phyloP scores from a whole-genome alignment of 495 filamentous ascomycete genomes.

The Chaetomium tenue region DNA sequence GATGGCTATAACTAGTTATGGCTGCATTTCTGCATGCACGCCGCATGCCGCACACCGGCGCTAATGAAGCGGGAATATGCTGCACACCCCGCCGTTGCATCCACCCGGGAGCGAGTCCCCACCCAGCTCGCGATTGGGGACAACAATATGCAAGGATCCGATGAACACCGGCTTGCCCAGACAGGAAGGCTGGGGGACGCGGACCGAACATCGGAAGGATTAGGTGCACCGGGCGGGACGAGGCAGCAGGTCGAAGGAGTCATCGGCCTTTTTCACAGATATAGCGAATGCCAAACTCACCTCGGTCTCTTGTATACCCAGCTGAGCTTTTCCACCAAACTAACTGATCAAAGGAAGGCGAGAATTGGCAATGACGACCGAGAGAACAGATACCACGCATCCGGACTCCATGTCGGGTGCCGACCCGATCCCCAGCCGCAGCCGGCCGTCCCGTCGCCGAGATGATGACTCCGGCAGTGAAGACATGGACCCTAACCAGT shows the following conservation, averaged over 20 bases:
- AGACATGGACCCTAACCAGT: constrained; percentile 40
- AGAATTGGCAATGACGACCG: constrained; percentile 6
- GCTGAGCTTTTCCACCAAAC: neutral
- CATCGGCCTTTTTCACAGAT: neutral
- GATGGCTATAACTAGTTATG: too few species aligned
- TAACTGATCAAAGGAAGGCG: neutral
- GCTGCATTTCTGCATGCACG: too few species aligned
- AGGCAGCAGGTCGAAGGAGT: neutral
- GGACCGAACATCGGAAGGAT: constrained; percentile 10
- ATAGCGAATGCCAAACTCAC: neutral
- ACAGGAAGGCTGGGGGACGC: neutral
- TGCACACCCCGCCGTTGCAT: constrained; percentile 5
- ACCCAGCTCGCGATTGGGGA: constrained; percentile 6
- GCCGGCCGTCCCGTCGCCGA: constrained; percentile 1
- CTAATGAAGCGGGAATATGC: neutral
- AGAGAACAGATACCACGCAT: neutral
- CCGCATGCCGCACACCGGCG: too few species aligned
- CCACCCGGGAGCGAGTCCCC: neutral
- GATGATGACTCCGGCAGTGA: constrained; percentile 19
- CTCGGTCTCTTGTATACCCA: neutral
- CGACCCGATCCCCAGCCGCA: constrained; percentile 4
- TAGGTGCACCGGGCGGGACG: neutral
- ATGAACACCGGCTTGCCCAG: constrained; percentile 8
- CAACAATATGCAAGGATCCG: neutral
- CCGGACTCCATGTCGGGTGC: constrained; percentile 8